Conservation (phyloP, 768 basidiomycete species). For the Strobilomyces dryophilus region DNA sequence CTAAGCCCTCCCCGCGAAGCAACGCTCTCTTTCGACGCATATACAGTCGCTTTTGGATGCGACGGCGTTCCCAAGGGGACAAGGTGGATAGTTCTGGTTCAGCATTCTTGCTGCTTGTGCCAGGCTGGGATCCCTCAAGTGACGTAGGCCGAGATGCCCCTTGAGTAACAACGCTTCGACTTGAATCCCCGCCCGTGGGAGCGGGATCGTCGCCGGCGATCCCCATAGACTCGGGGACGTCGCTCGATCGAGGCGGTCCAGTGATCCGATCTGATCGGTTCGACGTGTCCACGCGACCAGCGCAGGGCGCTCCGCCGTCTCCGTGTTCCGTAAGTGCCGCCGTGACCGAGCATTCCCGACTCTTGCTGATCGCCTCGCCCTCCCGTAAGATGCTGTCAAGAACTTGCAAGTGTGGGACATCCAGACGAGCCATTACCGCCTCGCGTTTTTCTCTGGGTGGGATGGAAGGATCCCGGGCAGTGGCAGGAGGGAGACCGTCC, state of each 20-base stretch:
- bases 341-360: constrained; percentile 9
- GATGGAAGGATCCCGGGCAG: not conserved
- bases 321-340: not conserved
- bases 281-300: not conserved
- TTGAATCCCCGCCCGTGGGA: not conserved
- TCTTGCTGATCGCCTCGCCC: constrained; percentile 15
- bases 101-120: not conserved
- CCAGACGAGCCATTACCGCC: constrained; percentile 29
- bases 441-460: constrained; percentile 12
- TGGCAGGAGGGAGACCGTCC: not conserved
- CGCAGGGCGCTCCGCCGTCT: constrained; percentile 2
- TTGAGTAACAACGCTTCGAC: not conserved
- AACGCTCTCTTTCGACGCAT: constrained; percentile 70
- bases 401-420: constrained; percentile 27
- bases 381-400: constrained; percentile 36
- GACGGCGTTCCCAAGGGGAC: constrained; percentile 49
- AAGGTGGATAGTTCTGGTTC: constrained; percentile 26
- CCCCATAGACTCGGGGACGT: not conserved
- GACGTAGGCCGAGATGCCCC: not conserved
- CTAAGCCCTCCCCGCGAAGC: constrained; percentile 31
- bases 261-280: not conserved
- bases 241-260: not conserved
- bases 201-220: constrained; percentile 22
- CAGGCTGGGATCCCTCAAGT: not conserved
- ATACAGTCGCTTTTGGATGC: constrained; percentile 58